Evolutionary conservation across 805 yeast genomes (phyloP), one percentile per base, ranked within the genome.

Genomic region (Danielia oregonensis): DNA sequence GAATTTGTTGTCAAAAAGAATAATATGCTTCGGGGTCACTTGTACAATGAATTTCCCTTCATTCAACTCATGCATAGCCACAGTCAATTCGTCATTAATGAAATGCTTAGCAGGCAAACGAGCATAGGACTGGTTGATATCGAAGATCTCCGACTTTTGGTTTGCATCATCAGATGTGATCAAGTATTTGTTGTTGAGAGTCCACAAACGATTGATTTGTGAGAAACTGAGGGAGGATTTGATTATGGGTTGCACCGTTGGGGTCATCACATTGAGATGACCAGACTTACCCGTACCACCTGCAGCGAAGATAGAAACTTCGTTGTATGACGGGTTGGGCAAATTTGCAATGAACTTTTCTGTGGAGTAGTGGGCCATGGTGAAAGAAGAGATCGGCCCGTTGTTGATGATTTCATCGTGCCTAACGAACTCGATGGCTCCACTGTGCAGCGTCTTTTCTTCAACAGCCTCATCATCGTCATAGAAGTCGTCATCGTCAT

Each of bases 151-250:
- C 15, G 87, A 78, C 43, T 78, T 80, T 32, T 68, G 69, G 40
- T 77, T 76, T 13, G 69, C 60, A 26, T 75, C 74, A 52, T 82
- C 89, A 0, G 94, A 82, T 0, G 94, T 82, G 14, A 86, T 70
- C 30, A 86, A 62, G 51, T 73, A 85, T 41, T 70, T 71, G 49
- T 78, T 78, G 39, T 65, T 59, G 18, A 86, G 57, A 26, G 84
- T 82, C 95, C 95, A 88, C 49, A 85, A 70, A 46, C 80, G 76
- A 44, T 80, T 76, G 22, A 83, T 80, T 51, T 78, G 82, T 14
- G 82, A 81, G 49, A 84, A 84, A 40, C 76, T 79, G 34, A 86
- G 67, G 3, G 88, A 79, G 2, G 86, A 76, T 33, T 76, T 73
- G 6, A 87, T 74, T 0, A 54, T 55, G 1, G 95, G 95, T 39